Evolutionary conservation across 208 protist genomes (phyloP), one percentile per base, ranked within the genome.

Genomic region (Acanthamoeba royreba): DNA sequence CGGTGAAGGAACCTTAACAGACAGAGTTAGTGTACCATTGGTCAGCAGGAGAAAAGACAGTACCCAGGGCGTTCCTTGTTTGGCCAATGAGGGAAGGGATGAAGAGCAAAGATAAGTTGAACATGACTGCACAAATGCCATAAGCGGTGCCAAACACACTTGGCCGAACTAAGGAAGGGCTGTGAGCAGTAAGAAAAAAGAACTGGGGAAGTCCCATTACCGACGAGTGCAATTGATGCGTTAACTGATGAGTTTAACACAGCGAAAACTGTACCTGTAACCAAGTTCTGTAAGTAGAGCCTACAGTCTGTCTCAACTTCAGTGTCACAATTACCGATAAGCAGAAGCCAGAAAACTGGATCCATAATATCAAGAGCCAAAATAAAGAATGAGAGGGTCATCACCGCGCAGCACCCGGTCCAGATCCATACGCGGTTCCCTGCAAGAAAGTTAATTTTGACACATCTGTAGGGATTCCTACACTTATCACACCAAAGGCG

Each of bases 51-150:
- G 22, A n/a, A 28, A 28, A 0, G 33, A 35, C 5, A 5, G 33
- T 42, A 77, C 63, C 63, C 0, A 77, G 63, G 4, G 77, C 33
- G 22, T 87, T 87, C 25, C 81, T 42, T 22, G 45, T 40, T 19
- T 15, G 17, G 81, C 81, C 81, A n/a, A 89, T 43, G 81, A 61
- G 45, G 9, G 81, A 89, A 28, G 81, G 81, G 47, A 89, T 35
- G 13, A 61, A 11, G 31, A 89, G 52, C 0, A 89, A 47, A 9
- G 81, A 89, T 5, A 35, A 0, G 81, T 89, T 89, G 52, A 89
- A 89, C 81, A 89, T 89, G 22, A 89, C 81, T 31, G 46, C 81
- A 38, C 81, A 89, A 4, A 89, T 89, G 13, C 81, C 81, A 25
- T 89, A 89, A 35, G 81, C 81, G 25, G 81, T 89, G 49, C 81